Base-by-base conservation (phyloP, 148 eudicot genomes). In the Cornus controversa region DNA sequence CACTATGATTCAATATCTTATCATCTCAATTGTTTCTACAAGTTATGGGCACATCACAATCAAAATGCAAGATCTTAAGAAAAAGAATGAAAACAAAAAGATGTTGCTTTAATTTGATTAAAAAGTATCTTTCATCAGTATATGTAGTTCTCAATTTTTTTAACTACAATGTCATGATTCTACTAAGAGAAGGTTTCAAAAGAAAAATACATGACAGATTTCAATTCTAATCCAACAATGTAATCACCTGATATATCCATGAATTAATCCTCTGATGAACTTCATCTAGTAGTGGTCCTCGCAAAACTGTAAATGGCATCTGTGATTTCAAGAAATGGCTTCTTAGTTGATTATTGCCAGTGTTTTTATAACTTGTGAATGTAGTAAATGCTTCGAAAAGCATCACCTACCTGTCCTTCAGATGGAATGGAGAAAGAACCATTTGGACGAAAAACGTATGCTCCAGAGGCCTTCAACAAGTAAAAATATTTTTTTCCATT, bases 361-460 rank as follows among this genome's bases (percentile, higher is more conserved):
- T 79, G 29, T 28, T 23, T 22, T 8, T 68, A 28, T 24, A 22
- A 53, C 10, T 15, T 20, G 11, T 24, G n/a, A 66, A 26, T 28
- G 50, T 4, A 1, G 26, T 29, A 40, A 62, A 74, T 78, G 42
- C 54, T 45, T 69, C 9, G 16, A 6, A 42, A 62, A 23, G 28
- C 6, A 37, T 9, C 50, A 29, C 10, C 75, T 86, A 93, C 99
- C 98, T 85, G 72, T 67, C 69, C 86, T 57, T 88, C 80, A 60
- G 86, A 60, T 80, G 80, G 47, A 20, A 96, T 80, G 68, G 91
- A 74, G 40, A 76, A 75, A 34, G 91, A 77, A 60, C 92, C 90
- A 85, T 96, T 93, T 75, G 99, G 97, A 65, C 99, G 98, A 76
- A 96, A 96, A 74, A 93, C 42, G 65, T 96, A 96, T 45, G 99